phyloP scores from a whole-genome alignment of 345 rosid species.

The Lepidium sativum region DNA sequence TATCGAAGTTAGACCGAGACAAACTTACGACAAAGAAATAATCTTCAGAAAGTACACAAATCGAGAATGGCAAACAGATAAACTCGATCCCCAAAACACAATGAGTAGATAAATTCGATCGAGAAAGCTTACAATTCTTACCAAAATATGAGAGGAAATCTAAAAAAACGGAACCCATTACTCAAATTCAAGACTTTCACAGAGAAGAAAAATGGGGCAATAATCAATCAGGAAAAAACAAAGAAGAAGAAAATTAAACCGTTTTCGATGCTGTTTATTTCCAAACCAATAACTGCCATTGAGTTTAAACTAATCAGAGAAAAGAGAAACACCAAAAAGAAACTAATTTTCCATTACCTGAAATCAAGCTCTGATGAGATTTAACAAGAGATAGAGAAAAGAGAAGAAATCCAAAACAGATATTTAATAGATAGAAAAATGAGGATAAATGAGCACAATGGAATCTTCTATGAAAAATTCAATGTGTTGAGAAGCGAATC shows the following conservation, averaged over 20 bases:
- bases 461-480: constrained; percentile 23
- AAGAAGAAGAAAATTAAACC: no score
- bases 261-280: not conserved
- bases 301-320: constrained; percentile 16
- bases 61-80: constrained; percentile 1
- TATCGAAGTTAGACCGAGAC: not conserved
- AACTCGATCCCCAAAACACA: constrained; percentile 1
- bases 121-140: not conserved
- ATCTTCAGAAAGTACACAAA: not conserved
- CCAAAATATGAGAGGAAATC: not conserved
- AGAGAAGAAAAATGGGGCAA: not conserved
- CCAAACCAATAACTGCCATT: not conserved
- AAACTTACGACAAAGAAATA: not conserved
- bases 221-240: not conserved
- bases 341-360: constrained; percentile 16
- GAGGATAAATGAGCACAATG: constrained; percentile 10
- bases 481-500: constrained; percentile 20
- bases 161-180: not conserved
- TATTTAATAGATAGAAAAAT: not conserved
- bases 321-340: not conserved
- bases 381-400: not conserved
- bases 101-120: not conserved
- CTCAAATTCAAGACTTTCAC: constrained; percentile 4
- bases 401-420: constrained; percentile 5
- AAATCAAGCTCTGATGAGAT: constrained; percentile 16